These are phyloP conservation scores for Penicillium sp. DNA, from an alignment of 2,329 filamentous ascomycete species.

Conservation along the genomic window DNA sequence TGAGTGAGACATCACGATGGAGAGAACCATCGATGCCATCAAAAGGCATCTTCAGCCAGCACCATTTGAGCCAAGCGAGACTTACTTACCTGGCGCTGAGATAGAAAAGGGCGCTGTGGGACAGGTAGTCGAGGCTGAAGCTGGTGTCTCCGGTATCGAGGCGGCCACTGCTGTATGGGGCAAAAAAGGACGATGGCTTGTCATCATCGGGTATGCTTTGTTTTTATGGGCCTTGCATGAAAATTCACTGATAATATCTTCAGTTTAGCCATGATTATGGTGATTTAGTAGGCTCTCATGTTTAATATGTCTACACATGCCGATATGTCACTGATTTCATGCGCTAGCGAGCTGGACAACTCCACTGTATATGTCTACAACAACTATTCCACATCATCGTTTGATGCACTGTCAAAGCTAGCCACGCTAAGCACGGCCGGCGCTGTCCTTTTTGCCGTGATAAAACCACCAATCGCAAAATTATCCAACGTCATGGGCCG, in stretches of 20 bases:
- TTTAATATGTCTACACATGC: neutral
- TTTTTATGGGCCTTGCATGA: neutral
- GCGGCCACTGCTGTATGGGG: slow-evolving; percentile 30
- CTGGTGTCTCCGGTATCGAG: slow-evolving; percentile 17
- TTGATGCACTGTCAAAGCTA: slow-evolving; percentile 37
- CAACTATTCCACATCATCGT: slow-evolving; percentile 44
- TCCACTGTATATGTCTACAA: slow-evolving; percentile 41
- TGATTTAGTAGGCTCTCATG: slow-evolving; percentile 26
- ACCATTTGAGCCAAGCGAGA: neutral
- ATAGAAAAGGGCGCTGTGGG: neutral
- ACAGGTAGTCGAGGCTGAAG: neutral
- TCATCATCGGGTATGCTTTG: slow-evolving; percentile 27
- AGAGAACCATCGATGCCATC: neutral
- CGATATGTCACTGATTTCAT: too few relatives aligned
- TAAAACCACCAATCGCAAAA: slow-evolving; percentile 46
- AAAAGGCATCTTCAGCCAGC: neutral
- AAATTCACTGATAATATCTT: slow-evolving; percentile 7
- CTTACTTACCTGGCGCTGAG: neutral
- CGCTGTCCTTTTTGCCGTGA: slow-evolving; percentile 40
- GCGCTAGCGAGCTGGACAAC: slow-evolving; percentile 36
- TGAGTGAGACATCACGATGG: neutral
- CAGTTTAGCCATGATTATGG: slow-evolving; percentile 32
- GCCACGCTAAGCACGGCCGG: slow-evolving; percentile 38
- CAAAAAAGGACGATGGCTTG: slow-evolving; percentile 31
- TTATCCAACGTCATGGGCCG: slow-evolving; percentile 45